Conservation (phyloP, 2,329 filamentous ascomycete genomes). For the Ophiostoma sp. region DNA sequence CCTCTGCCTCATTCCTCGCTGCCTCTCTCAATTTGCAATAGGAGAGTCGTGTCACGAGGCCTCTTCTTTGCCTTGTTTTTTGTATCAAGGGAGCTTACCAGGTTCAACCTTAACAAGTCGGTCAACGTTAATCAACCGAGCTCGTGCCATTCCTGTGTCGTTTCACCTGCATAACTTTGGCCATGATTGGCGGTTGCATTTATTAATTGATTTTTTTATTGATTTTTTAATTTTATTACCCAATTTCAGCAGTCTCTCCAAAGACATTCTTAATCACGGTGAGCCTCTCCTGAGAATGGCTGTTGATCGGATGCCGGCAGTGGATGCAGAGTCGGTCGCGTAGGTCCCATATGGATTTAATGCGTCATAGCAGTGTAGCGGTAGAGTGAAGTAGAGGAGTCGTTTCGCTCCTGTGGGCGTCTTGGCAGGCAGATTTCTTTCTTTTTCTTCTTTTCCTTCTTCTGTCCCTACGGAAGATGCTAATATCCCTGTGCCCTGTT, state of each 20-base stretch:
- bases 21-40: background rate
- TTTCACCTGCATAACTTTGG: too few species aligned
- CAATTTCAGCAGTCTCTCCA: too few species aligned
- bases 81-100: too few species aligned
- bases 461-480: background rate
- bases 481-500: background rate
- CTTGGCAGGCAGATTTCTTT: background rate
- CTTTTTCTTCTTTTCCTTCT: background rate
- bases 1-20: too few species aligned
- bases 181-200: too few species aligned
- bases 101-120: too few species aligned
- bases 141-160: too few species aligned
- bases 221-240: too few species aligned
- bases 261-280: too few species aligned
- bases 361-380: background rate
- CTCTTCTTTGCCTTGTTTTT: background rate
- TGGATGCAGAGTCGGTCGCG: background rate
- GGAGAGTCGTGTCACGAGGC: background rate
- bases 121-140: too few species aligned
- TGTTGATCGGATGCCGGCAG: background rate
- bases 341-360: background rate
- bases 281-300: too few species aligned
- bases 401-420: background rate
- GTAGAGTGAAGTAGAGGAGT: background rate
- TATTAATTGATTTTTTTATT: too few species aligned